Conservation (phyloP, 768 basidiomycete species). For the Kwoniella shandongensis region DNA sequence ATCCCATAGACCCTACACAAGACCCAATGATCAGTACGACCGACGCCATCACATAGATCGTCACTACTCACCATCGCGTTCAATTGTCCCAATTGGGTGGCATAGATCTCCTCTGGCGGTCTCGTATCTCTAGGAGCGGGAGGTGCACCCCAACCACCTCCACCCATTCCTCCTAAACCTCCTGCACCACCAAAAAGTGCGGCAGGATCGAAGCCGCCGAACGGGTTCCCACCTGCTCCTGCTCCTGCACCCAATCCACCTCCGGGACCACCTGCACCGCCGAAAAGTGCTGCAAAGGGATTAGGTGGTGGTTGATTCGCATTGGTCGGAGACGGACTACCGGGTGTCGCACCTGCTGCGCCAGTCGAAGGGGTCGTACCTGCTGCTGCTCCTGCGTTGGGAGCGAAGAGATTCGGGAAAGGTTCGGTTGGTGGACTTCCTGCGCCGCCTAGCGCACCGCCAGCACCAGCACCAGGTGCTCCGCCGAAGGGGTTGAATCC, state of each 20-base stretch:
- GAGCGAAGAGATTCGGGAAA: constrained; percentile 47
- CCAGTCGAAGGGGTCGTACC: constrained; percentile 10
- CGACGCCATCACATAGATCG: not conserved
- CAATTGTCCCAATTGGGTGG: constrained; percentile 65
- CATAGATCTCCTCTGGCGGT: constrained; percentile 88
- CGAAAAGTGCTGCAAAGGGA: constrained; percentile 27
- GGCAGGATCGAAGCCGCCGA: constrained; percentile 29
- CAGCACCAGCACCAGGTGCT: constrained; percentile 15
- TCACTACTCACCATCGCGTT: constrained; percentile 73
- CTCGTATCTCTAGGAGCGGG: constrained; percentile 65
- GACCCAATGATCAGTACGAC: constrained; percentile 1
- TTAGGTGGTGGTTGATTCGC: constrained; percentile 17
- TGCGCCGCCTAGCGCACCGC: constrained; percentile 3
- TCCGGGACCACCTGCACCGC: constrained; percentile 31
- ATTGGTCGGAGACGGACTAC: not conserved
- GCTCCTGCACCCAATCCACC: constrained; percentile 32
- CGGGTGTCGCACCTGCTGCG: constrained; percentile 6
- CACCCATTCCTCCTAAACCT: constrained; percentile 29
- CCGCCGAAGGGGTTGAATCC: constrained; percentile 20
- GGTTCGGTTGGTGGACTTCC: constrained; percentile 29
- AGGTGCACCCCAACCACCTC: constrained; percentile 52
- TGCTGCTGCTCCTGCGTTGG: constrained; percentile 18
- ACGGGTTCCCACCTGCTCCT: constrained; percentile 29
- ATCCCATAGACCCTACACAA: constrained; percentile 64
- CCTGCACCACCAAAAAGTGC: constrained; percentile 26